A percentile compares a stretch with the other conserved stretches of the same genome.
Conservation (phyloP, 164 flowering plant species). For the Taxillus chinensis region DNA sequence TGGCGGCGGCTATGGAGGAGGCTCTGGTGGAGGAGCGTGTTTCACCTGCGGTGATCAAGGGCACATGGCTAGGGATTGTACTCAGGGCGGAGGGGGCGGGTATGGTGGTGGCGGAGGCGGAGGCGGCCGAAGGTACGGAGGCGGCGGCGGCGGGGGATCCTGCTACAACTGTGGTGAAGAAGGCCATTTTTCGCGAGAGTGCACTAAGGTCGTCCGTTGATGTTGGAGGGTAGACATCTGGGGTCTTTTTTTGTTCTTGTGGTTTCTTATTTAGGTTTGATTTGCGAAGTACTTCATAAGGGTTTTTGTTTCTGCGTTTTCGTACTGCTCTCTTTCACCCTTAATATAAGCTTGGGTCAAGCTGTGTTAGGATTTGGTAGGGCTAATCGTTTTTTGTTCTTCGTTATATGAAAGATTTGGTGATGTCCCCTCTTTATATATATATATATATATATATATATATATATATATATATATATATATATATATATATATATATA, state of each 20-base stretch:
- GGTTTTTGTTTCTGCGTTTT: no score
- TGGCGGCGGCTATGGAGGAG: slow-evolving; percentile 16
- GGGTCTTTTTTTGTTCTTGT: not conserved
- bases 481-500: no score
- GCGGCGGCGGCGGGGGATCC: slow-evolving; percentile 27
- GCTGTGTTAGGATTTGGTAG: no score
- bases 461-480: no score
- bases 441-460: no score
- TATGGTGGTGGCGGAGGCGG: slow-evolving; percentile 21
- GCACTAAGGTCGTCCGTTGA: slow-evolving; percentile 4
- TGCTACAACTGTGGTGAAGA: slow-evolving; percentile 41
- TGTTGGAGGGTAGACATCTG: not conserved
- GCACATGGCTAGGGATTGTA: slow-evolving; percentile 7
- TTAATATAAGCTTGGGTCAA: no score
- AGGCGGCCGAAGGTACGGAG: slow-evolving; percentile 19
- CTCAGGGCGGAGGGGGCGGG: slow-evolving; percentile 13
- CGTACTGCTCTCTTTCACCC: no score
- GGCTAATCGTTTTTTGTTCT: no score
- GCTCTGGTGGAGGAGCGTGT: slow-evolving; percentile 17
- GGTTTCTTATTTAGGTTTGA: not conserved
- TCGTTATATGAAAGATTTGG: no score
- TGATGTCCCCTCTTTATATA: no score
- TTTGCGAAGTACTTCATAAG: not conserved
- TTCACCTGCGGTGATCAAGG: slow-evolving; percentile 11
- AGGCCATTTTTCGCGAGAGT: slow-evolving; percentile 54